These are phyloP conservation scores for Penicillium palitans DNA, from an alignment of 2,329 filamentous ascomycete genomes.

Conservation along the genomic window DNA sequence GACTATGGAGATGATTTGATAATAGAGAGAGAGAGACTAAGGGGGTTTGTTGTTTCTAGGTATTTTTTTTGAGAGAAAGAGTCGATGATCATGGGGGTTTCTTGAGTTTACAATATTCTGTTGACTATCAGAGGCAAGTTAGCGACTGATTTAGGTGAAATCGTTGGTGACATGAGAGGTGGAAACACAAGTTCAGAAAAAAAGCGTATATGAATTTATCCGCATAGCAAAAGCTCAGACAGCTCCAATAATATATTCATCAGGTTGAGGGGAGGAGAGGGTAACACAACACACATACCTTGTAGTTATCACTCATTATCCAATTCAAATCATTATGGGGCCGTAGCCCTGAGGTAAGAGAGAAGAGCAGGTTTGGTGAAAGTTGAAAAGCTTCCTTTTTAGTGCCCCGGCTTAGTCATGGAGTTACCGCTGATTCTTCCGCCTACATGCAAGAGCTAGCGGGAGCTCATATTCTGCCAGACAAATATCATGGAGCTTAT, in stretches of 20 bases:
- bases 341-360: slow-evolving; percentile 33
- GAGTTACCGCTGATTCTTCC: neutral
- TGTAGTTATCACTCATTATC: slow-evolving; percentile 32
- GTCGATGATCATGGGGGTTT: slow-evolving; percentile 36
- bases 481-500: neutral
- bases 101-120: slow-evolving; percentile 37
- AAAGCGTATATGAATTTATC: slow-evolving; percentile 61
- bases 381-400: slow-evolving; percentile 15
- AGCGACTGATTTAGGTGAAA: slow-evolving; percentile 21
- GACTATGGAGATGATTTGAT: slow-evolving; percentile 15
- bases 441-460: neutral
- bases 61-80: neutral
- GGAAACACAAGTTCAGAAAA: slow-evolving; percentile 26
- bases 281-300: slow-evolving; percentile 29
- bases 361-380: slow-evolving; percentile 9
- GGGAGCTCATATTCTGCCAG: slow-evolving; percentile 4
- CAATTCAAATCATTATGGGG: slow-evolving; percentile 24
- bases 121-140: slow-evolving; percentile 29
- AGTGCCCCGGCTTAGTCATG: slow-evolving; percentile 21
- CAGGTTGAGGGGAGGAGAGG: slow-evolving; percentile 38
- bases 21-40: slow-evolving; percentile 13
- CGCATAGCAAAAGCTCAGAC: slow-evolving; percentile 64
- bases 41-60: slow-evolving; percentile 10
- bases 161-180: slow-evolving; percentile 6
- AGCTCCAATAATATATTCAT: slow-evolving; percentile 75